These are phyloP conservation scores for Cicer yamashitae DNA, from an alignment of 306 rosid genomes.

Conservation along the genomic window DNA sequence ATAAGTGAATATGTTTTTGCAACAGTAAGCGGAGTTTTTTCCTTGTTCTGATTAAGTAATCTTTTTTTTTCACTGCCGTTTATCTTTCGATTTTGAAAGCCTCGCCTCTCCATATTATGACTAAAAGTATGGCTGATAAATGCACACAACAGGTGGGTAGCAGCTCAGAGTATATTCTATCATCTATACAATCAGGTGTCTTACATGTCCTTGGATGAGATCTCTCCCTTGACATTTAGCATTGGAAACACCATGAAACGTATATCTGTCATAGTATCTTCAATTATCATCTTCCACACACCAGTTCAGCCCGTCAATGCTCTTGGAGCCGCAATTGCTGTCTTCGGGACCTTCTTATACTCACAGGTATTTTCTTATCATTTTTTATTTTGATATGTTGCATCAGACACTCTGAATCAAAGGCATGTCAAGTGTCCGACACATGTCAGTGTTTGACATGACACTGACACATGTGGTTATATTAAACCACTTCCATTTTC, in stretches of 20 bases:
- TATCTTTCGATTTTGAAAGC: background rate
- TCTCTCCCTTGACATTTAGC: constrained; percentile 97
- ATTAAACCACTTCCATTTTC: background rate
- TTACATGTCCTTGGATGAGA: constrained; percentile 96
- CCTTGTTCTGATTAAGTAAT: constrained; percentile 12
- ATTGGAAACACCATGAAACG: constrained; percentile 99
- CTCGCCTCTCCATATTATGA: constrained; percentile 14
- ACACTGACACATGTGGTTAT: background rate
- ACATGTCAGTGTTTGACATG: background rate
- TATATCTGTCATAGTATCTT: constrained; percentile 91
- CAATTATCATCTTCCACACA: constrained; percentile 91
- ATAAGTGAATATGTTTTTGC: constrained; percentile 7
- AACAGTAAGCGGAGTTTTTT: background rate
- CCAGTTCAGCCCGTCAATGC: constrained; percentile 97
- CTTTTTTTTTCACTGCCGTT: constrained; percentile 12
- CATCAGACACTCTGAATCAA: background rate
- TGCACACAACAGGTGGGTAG: constrained; percentile 79
- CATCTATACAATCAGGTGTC: constrained; percentile 98
- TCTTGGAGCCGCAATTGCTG: constrained; percentile 93
- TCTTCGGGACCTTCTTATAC: constrained; percentile 92
- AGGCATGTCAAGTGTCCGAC: background rate
- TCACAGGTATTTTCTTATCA: constrained; percentile 72
- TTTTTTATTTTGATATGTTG: background rate
- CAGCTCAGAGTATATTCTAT: constrained; percentile 92
- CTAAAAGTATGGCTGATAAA: constrained; percentile 35